phyloP scores from a whole-genome alignment of 2,329 filamentous ascomycete genomes.

The Pseudodiploospora longispora region DNA sequence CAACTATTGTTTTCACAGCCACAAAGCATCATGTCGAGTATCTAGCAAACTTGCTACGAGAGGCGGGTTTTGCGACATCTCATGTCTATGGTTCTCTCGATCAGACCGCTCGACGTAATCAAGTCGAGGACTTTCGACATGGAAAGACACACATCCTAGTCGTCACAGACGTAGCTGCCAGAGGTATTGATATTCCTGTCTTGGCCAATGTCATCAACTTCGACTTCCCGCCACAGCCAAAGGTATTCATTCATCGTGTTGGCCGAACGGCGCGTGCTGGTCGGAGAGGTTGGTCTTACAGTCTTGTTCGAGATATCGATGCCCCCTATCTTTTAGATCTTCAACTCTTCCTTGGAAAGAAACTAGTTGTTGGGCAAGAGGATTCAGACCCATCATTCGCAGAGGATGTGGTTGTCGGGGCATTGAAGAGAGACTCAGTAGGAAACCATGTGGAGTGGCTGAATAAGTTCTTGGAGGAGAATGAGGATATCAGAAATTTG shows the following conservation, averaged over 20 bases:
- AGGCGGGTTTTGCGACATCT: slow-evolving; percentile 80
- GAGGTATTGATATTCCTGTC: slow-evolving; percentile 95
- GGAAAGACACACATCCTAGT: slow-evolving; percentile 86
- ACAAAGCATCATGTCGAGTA: slow-evolving; percentile 99
- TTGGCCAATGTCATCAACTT: slow-evolving; percentile 98
- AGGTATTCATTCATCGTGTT: slow-evolving; percentile 93
- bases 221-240: slow-evolving; percentile 93
- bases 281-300: slow-evolving; percentile 90
- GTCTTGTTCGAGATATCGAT: slow-evolving; percentile 79
- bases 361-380: slow-evolving; percentile 66
- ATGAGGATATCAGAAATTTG: slow-evolving; percentile 63
- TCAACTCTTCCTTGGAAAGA: slow-evolving; percentile 87
- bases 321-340: slow-evolving; percentile 88
- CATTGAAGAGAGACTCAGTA: slow-evolving; percentile 63
- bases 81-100: slow-evolving; percentile 94
- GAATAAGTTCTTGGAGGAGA: slow-evolving; percentile 67
- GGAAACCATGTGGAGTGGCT: slow-evolving; percentile 76
- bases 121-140: slow-evolving; percentile 81
- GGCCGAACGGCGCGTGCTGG: slow-evolving; percentile 93
- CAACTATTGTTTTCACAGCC: slow-evolving; percentile 88
- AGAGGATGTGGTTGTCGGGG: slow-evolving; percentile 75
- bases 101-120: slow-evolving; percentile 83
- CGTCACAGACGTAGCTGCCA: slow-evolving; percentile 90
- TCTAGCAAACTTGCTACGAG: slow-evolving; percentile 67
- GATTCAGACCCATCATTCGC: slow-evolving; percentile 60